These are phyloP conservation scores for Microdochium paspali DNA, from an alignment of 2,329 filamentous ascomycete species.

Conservation along the genomic window DNA sequence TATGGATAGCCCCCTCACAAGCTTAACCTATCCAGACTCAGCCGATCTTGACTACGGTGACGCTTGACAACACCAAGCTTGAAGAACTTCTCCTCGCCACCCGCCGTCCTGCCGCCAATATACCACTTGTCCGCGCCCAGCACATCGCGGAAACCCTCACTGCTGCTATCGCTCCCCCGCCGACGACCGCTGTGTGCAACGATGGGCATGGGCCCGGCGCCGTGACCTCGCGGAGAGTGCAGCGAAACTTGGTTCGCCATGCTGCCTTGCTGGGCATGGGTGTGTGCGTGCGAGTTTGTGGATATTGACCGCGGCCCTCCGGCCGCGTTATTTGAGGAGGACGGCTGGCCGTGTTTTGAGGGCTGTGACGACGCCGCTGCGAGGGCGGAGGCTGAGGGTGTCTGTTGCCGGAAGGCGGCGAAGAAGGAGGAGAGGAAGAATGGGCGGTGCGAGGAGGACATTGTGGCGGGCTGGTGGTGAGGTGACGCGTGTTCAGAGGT, in stretches of 20 bases:
- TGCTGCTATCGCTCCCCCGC: constrained; percentile 65
- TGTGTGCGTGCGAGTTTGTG: constrained; percentile 10
- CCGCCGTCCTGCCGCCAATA: constrained; percentile 66
- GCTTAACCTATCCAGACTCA: constrained; percentile 68
- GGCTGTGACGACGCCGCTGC: constrained; percentile 16
- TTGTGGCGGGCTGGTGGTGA: constrained; percentile 2
- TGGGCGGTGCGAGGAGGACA: constrained; percentile 22
- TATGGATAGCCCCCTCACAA: no score
- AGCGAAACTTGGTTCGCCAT: constrained; percentile 20
- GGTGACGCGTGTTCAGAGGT: no score
- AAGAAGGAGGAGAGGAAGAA: constrained; percentile 23
- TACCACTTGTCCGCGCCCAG: constrained; percentile 72
- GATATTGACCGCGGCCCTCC: constrained; percentile 13
- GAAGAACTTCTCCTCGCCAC: constrained; percentile 73
- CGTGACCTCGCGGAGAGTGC: constrained; percentile 15
- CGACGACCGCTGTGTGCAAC: constrained; percentile 27
- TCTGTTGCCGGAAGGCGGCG: constrained; percentile 20
- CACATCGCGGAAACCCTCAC: constrained; percentile 67
- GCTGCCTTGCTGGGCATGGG: constrained; percentile 7
- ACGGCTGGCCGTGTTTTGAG: constrained; percentile 11
- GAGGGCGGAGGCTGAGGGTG: constrained; percentile 11
- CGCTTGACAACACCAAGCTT: constrained; percentile 68
- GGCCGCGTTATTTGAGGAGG: constrained; percentile 3
- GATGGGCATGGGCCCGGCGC: constrained; percentile 13
- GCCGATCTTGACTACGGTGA: constrained; percentile 62